These are phyloP conservation scores for Colletotrichum echinochloae DNA, from an alignment of 2,329 filamentous ascomycete species.

Conservation along the genomic window DNA sequence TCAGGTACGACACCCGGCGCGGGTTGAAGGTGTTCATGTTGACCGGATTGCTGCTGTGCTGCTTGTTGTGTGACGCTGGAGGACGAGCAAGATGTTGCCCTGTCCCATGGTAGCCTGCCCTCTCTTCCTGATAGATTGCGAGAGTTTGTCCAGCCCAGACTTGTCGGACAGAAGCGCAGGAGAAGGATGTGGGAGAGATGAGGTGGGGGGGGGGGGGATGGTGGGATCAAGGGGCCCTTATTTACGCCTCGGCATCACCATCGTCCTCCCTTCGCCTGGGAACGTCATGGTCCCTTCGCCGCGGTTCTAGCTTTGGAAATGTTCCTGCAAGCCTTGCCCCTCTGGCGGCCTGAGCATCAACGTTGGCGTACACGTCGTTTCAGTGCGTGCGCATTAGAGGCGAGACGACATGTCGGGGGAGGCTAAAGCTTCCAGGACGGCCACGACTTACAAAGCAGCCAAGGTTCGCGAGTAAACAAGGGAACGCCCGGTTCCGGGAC, in stretches of 20 bases:
- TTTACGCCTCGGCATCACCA: conserved; percentile 14
- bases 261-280: background rate
- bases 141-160: background rate
- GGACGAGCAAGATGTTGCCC: background rate
- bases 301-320: conserved; percentile 20
- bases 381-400: conserved; percentile 34
- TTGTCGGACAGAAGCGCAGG: background rate
- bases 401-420: conserved; percentile 20
- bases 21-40: conserved; percentile 40
- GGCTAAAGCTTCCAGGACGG: background rate
- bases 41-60: background rate
- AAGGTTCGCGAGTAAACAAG: background rate
- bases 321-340: conserved; percentile 23
- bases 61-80: background rate
- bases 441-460: no score
- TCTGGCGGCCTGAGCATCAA: conserved; percentile 36
- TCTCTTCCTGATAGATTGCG: background rate
- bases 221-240: conserved; percentile 29
- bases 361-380: conserved; percentile 28
- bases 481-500: background rate
- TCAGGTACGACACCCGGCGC: conserved; percentile 36
- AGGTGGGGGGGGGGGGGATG: fast-evolving
- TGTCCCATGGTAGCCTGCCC: conserved; percentile 23
- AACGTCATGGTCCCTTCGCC: conserved; percentile 24
- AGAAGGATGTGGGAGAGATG: no score